Percentiles rank a stretch among this genome's conserved stretches.
These are phyloP conservation scores for Pisolithus thermaeus DNA, from an alignment of 1,284 basidiomycete species.

Conservation along the genomic window DNA sequence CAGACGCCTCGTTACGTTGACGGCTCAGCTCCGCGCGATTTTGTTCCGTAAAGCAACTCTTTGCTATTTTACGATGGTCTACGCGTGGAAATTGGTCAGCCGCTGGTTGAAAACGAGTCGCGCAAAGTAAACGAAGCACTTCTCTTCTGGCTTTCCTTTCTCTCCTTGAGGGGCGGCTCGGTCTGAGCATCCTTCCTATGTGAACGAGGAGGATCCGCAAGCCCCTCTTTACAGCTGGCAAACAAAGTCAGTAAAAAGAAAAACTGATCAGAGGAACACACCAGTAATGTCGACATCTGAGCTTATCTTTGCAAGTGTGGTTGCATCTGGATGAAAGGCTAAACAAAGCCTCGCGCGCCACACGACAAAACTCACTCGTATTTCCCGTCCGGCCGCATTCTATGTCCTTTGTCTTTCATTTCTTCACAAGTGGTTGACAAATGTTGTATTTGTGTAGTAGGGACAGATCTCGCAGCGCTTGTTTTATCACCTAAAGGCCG, in stretches of 20 bases:
- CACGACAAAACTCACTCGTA: constrained; percentile 39
- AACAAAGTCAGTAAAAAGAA: constrained; percentile 5
- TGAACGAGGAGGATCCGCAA: constrained; percentile 44
- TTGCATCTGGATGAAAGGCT: constrained; percentile 52
- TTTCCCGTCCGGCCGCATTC: constrained; percentile 42
- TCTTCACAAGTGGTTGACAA: background rate
- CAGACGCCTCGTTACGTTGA: constrained; percentile 34
- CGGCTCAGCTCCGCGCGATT: constrained; percentile 42
- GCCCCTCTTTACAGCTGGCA: constrained; percentile 65
- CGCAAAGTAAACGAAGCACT: background rate
- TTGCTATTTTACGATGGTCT: constrained; percentile 11
- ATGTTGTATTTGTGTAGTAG: background rate
- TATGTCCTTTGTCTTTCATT: constrained; percentile 7
- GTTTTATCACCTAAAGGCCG: constrained; percentile 3
- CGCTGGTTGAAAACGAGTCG: background rate
- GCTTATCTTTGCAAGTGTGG: constrained; percentile 75
- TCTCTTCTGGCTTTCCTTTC: constrained; percentile 6
- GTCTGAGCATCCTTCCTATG: constrained; percentile 29
- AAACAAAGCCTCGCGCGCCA: background rate
- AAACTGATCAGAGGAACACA: constrained; percentile 26
- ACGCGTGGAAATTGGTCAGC: background rate
- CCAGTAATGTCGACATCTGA: constrained; percentile 70
- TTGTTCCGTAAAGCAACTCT: constrained; percentile 25
- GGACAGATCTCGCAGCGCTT: background rate
- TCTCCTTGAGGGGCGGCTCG: constrained; percentile 8